A percentile compares a stretch with the other conserved stretches of the same genome.
Evolutionary conservation across 2,329 filamentous ascomycete species (phyloP).

Genomic region (Fusarium goolgardi): DNA sequence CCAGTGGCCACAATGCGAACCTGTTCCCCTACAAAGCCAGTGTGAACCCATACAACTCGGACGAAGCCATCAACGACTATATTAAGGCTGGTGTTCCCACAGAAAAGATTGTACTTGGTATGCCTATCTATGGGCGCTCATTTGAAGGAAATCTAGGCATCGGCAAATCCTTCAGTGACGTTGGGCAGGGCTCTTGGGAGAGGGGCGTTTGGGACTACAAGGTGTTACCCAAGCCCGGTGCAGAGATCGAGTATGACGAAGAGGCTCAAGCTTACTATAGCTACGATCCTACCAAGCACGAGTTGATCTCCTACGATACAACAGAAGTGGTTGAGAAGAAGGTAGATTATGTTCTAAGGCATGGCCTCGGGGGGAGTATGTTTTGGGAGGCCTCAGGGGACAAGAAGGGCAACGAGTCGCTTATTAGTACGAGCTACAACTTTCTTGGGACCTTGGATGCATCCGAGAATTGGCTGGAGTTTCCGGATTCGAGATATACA

Average conservation of each 20-base stretch:
- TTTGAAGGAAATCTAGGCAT: constrained; percentile 31
- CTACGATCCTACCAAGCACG: constrained; percentile 27
- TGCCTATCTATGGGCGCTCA: constrained; percentile 37
- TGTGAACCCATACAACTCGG: constrained; percentile 20
- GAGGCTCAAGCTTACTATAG: constrained; percentile 34
- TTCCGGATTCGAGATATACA: constrained; percentile 60
- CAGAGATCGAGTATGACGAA: constrained; percentile 21
- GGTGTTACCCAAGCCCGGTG: constrained; percentile 29
- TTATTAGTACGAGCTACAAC: constrained; percentile 25
- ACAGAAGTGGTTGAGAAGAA: constrained; percentile 24
- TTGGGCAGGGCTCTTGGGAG: constrained; percentile 32
- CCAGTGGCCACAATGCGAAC: constrained; percentile 35
- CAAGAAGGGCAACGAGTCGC: constrained; percentile 27
- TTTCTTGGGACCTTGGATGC: constrained; percentile 19
- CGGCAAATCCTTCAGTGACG: constrained; percentile 26
- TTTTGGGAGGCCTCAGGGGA: constrained; percentile 39
- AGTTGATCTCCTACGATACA: constrained; percentile 35
- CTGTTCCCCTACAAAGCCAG: constrained; percentile 54
- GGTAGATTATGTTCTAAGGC: constrained; percentile 21
- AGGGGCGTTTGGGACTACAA: constrained; percentile 38
- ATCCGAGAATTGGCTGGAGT: constrained; percentile 32
- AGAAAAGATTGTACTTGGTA: constrained; percentile 34
- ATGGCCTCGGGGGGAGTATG: constrained; percentile 35
- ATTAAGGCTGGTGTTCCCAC: constrained; percentile 18
- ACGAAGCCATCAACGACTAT: constrained; percentile 24